These are phyloP conservation scores for Echria macrotheca DNA, from an alignment of 495 filamentous ascomycete genomes.

Conservation along the genomic window DNA sequence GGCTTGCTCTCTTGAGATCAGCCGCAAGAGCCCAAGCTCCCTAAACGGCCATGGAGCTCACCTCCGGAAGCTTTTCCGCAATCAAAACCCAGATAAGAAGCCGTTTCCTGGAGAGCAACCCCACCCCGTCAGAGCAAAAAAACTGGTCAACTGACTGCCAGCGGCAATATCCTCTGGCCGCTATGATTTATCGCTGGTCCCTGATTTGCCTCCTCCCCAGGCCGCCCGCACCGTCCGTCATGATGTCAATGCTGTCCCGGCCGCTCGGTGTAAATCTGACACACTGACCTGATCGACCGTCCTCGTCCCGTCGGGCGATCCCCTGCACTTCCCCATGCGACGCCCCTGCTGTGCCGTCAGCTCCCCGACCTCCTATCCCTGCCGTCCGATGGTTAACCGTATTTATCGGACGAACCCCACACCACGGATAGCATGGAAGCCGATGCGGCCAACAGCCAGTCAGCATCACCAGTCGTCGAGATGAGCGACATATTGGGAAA, in stretches of 20 bases:
- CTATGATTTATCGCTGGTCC: slow-evolving; percentile 18
- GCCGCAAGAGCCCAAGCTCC: slow-evolving; percentile 12
- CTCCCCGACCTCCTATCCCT: slow-evolving; percentile 6
- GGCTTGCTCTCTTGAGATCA: slow-evolving; percentile 17
- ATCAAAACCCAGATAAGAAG: slow-evolving; percentile 16
- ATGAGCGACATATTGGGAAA: background rate
- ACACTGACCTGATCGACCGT: slow-evolving; percentile 20
- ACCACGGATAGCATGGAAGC: slow-evolving; percentile 13
- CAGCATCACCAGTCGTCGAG: slow-evolving; percentile 3
- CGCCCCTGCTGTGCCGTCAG: slow-evolving; percentile 4
- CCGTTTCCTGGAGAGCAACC: slow-evolving; percentile 15
- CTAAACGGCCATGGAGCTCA: background rate
- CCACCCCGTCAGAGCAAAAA: slow-evolving; percentile 12
- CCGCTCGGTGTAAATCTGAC: slow-evolving; percentile 23
- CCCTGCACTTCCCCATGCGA: slow-evolving; percentile 3
- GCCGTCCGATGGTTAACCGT: background rate
- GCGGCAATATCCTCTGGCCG: slow-evolving; percentile 13
- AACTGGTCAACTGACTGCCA: slow-evolving; percentile 21
- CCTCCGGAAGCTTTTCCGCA: slow-evolving; percentile 3
- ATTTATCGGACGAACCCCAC: slow-evolving; percentile 17
- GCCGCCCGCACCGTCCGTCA: slow-evolving; percentile 5
- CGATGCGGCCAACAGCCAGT: slow-evolving; percentile 8
- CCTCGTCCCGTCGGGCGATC: slow-evolving; percentile 14
- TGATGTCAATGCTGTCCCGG: slow-evolving; percentile 22
- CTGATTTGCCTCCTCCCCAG: slow-evolving; percentile 17